Conservation (phyloP, 2,329 filamentous ascomycete species). For the Mollisiaceae sp. region DNA sequence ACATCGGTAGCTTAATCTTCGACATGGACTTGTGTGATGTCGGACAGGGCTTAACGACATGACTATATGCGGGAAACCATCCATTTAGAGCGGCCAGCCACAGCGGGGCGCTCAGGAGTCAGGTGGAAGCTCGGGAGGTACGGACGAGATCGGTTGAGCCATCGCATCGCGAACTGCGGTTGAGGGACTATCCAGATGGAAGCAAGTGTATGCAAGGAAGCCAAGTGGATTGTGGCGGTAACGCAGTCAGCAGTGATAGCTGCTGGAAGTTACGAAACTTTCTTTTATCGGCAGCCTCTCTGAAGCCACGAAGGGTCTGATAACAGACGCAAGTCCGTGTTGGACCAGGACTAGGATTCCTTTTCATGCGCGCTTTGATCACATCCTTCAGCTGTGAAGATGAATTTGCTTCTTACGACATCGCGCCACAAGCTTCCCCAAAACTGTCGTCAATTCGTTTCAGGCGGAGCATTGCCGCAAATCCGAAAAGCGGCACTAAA, state of each 20-base stretch:
- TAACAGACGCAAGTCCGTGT: not conserved
- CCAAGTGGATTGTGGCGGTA: not conserved
- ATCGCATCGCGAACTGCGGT: not conserved
- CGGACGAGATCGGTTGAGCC: not conserved
- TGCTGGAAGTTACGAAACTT: not conserved
- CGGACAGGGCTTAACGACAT: not conserved
- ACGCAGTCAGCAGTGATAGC: not conserved
- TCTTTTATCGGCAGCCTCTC: not conserved
- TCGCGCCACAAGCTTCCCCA: slow-evolving; percentile 4
- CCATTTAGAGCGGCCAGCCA: not conserved
- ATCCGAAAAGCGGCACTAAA: slow-evolving; percentile 1
- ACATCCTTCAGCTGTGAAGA: not conserved
- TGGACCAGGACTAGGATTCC: not conserved
- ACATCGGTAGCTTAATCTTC: not conserved
- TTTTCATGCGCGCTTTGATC: slow-evolving; percentile 6
- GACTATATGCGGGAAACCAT: not conserved
- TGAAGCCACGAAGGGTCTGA: not conserved
- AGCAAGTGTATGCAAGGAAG: not conserved
- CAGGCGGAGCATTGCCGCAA: not conserved
- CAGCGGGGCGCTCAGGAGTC: not conserved
- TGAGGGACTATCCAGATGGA: not conserved
- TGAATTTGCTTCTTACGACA: not conserved
- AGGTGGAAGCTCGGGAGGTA: not conserved
- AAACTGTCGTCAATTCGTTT: slow-evolving; percentile 2
- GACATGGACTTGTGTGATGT: slow-evolving; percentile 14